Conservation (phyloP, 116 monocot species). For the Dioscorea cayenensis region DNA sequence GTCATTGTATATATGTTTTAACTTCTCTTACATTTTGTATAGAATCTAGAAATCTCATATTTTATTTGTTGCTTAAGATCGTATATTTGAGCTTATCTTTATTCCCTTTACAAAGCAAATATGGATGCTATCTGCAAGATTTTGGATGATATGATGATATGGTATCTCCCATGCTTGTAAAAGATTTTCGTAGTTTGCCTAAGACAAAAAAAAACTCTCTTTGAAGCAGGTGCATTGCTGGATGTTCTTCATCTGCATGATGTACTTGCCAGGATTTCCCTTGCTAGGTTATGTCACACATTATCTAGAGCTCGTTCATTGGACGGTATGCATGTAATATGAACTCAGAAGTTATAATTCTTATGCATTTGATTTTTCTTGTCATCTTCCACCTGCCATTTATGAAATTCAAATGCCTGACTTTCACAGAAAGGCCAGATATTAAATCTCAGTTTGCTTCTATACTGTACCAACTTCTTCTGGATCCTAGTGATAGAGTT, state of each 20-base stretch:
- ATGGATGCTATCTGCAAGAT: not conserved
- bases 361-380: not conserved
- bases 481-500: conserved; percentile 98
- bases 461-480: conserved; percentile 94
- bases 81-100: no score
- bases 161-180: not conserved
- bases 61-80: no score
- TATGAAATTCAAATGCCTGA: not conserved
- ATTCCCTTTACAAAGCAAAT: no score
- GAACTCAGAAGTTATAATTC: not conserved
- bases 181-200: not conserved
- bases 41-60: no score
- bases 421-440: conserved; percentile 84
- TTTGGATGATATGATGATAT: not conserved
- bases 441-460: conserved; percentile 81
- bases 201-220: not conserved
- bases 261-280: conserved; percentile 95
- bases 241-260: conserved; percentile 99
- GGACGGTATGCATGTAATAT: conserved; percentile 61
- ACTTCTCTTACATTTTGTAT: no score
- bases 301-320: conserved; percentile 85
- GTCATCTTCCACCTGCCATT: not conserved
- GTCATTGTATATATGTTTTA: no score
- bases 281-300: conserved; percentile 88
- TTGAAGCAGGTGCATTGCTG: conserved; percentile 90